phyloP scores from a whole-genome alignment of 2,329 filamentous ascomycete genomes.

The Rhinocladiella similis region DNA sequence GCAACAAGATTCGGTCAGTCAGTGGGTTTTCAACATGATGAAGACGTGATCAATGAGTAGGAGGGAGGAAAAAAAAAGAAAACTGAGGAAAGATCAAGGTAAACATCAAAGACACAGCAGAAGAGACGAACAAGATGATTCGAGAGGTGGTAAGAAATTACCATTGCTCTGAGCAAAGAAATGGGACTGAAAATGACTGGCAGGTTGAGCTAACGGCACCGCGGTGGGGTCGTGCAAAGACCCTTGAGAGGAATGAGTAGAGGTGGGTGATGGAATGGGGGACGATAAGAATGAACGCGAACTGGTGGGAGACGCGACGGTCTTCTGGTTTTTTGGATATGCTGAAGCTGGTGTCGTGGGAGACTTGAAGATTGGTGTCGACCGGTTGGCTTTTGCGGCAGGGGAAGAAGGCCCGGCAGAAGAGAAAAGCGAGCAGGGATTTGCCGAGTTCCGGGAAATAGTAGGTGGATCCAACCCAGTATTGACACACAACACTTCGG shows the following conservation, averaged over 20 bases:
- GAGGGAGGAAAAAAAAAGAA: constrained; percentile 20
- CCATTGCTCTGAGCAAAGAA: constrained; percentile 57
- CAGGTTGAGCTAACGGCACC: constrained; percentile 4
- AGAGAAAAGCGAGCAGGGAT: constrained; percentile 15
- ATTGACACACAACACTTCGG: constrained; percentile 16
- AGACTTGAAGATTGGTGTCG: constrained; percentile 35
- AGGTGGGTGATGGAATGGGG: background rate
- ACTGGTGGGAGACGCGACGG: constrained; percentile 21
- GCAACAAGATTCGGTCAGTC: constrained; percentile 14
- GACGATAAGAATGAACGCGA: constrained; percentile 12
- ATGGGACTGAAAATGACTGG: constrained; percentile 36
- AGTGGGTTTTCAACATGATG: background rate
- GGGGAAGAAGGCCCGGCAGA: constrained; percentile 12
- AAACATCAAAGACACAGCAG: constrained; percentile 23
- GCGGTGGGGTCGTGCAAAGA: constrained; percentile 2
- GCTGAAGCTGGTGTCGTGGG: constrained; percentile 39
- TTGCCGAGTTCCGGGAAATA: constrained; percentile 7
- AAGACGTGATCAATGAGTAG: constrained; percentile 16
- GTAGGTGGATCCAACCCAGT: constrained; percentile 9
- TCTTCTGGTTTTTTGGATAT: constrained; percentile 29
- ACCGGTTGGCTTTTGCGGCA: constrained; percentile 3
- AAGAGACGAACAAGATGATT: constrained; percentile 55
- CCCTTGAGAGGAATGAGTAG: constrained; percentile 6
- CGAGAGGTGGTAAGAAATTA: constrained; percentile 54
- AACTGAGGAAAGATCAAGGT: constrained; percentile 26